Evolutionary conservation across 2,329 filamentous ascomycete species (phyloP).

Genomic region (Cercospora sp.): DNA sequence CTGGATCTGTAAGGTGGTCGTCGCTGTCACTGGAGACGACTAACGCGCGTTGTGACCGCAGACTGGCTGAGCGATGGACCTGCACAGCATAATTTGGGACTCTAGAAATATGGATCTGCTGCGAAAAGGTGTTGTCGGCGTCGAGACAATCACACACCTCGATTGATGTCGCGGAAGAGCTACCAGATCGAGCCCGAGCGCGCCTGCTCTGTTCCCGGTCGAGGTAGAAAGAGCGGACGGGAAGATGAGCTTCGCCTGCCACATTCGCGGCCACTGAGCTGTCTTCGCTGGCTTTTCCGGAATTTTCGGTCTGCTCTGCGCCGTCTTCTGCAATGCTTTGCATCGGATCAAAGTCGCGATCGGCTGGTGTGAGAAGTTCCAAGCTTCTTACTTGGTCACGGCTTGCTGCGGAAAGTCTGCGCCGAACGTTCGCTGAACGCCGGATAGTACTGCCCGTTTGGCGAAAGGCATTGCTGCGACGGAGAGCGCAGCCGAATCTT

Average conservation of each 20-base stretch:
- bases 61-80: constrained; percentile 1
- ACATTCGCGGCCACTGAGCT: not conserved
- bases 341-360: not conserved
- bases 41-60: not conserved
- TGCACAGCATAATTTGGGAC: not conserved
- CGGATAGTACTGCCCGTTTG: not conserved
- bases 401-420: not conserved
- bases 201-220: not conserved
- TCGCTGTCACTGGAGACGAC: not conserved
- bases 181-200: not conserved
- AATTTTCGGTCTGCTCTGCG: not conserved
- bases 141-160: not conserved
- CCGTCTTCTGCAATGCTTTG: not conserved
- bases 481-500: not conserved
- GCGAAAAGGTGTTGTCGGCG: not conserved
- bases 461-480: constrained; percentile 3
- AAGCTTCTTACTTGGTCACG: not conserved
- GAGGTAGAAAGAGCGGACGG: not conserved
- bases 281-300: not conserved
- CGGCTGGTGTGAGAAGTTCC: not conserved
- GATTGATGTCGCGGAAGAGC: not conserved
- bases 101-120: not conserved
- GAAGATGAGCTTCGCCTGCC: not conserved
- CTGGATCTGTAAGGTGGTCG: not conserved
- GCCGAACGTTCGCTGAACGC: not conserved